These are phyloP conservation scores for Arabidopsis suecica DNA, from an alignment of 345 rosid genomes.

Conservation along the genomic window DNA sequence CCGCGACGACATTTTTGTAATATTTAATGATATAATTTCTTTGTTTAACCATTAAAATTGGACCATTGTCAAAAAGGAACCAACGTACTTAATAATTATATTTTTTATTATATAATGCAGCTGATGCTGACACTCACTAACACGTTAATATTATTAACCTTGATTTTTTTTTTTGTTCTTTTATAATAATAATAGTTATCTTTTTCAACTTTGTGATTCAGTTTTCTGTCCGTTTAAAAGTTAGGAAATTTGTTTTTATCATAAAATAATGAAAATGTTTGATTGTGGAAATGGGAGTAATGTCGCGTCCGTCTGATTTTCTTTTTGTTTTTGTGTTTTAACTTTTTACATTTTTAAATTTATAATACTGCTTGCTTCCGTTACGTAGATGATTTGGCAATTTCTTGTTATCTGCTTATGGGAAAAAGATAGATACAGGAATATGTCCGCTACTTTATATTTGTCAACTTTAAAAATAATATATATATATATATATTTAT, in stretches of 20 bases:
- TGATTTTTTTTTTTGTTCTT: slow-evolving; percentile 36
- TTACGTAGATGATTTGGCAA: slow-evolving; percentile 34
- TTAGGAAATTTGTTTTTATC: slow-evolving; percentile 47
- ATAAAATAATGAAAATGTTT: slow-evolving; percentile 41
- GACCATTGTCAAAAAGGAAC: slow-evolving; percentile 48
- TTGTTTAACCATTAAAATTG: slow-evolving; percentile 41
- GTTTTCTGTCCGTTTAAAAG: slow-evolving; percentile 49
- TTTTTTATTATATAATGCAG: slow-evolving; percentile 32
- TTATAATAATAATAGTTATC: slow-evolving; percentile 33
- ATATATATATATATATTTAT: no score
- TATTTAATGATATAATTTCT: slow-evolving; percentile 34
- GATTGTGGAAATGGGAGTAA: slow-evolving; percentile 41
- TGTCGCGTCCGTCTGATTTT: slow-evolving; percentile 44
- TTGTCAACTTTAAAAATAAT: background rate
- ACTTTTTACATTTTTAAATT: background rate
- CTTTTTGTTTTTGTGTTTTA: slow-evolving; percentile 14
- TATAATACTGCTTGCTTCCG: slow-evolving; percentile 18
- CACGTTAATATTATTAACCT: slow-evolving; percentile 44
- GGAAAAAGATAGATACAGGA: slow-evolving; percentile 30
- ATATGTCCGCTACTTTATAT: slow-evolving; percentile 4
- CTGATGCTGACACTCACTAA: slow-evolving; percentile 66
- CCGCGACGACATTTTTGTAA: slow-evolving; percentile 46
- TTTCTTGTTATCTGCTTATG: slow-evolving; percentile 42
- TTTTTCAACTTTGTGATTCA: slow-evolving; percentile 46
- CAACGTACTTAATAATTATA: slow-evolving; percentile 37